Evolutionary conservation across 768 basidiomycete species (phyloP), one percentile per base, ranked within the genome.

Genomic region (Boletus rubroflammeus): DNA sequence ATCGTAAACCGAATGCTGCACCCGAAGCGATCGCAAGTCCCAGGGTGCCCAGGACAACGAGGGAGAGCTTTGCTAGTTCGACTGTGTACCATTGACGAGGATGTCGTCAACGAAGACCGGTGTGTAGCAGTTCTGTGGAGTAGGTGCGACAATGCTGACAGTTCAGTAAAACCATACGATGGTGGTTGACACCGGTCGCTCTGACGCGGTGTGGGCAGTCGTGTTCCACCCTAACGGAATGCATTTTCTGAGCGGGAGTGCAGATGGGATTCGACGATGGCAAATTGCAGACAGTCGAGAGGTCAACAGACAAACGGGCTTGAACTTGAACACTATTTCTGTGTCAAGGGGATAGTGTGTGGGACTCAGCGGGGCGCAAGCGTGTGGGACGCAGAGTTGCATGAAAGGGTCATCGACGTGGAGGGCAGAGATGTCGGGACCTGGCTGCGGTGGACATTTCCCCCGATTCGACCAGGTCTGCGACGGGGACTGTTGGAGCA

Each of bases 381-480:
- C 14, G 43, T 56, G 3, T 56, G 47, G 53, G 42, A 40, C 9
- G 38, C 14, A 1, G 28, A 45, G 5, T 11, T 21, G 3, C 23
- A 10, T 2, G 35, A 14, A 44, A 29, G 29, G 17, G 42, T 40
- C 1, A 5, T 23, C 31, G 21, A 47, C 6, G 21, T 56, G 17
- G 54, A 56, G 7, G 21, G 10, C 14, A 35, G 21, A 23, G 13
- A 25, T 6, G 29, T 19, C 7, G 36, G n/a, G n/a, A n/a, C n/a
- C n/a, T 45, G 8, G 3, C 32, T 15, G 39, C 38, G 0, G 32
- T 50, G 43, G 43, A 57, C 3, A 14, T 47, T 10, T 40, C 39
- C 5, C 44, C 54, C 0, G 47, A 56, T 25, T 50, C 56, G 14
- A 46, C 44, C 39, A 31, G 26, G 45, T 47, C 56, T 7, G 44